A percentile compares a stretch with the other conserved stretches of the same genome.
Conservation (phyloP, 2,329 filamentous ascomycete species). For the Bipolaris gigantea region DNA sequence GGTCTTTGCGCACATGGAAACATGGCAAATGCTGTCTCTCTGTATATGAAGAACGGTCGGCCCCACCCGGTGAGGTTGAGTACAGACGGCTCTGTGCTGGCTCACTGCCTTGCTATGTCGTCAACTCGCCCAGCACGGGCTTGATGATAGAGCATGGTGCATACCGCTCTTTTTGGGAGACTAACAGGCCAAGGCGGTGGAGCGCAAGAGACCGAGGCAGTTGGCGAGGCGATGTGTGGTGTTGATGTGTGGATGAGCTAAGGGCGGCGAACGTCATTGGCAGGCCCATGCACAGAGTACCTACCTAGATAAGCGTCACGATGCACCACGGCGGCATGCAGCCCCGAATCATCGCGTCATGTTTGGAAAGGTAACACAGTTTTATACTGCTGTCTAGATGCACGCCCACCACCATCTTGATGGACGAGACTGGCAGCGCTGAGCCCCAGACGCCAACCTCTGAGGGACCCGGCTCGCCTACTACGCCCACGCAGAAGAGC, state of each 20-base stretch:
- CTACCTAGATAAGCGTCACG: constrained; percentile 12
- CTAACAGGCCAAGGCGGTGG: background rate
- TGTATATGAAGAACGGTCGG: background rate
- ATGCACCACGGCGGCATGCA: constrained; percentile 4
- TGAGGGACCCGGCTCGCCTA: constrained; percentile 15
- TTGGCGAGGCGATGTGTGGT: background rate
- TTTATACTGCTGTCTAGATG: constrained; percentile 21
- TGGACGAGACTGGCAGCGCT: constrained; percentile 36
- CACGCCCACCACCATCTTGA: constrained; percentile 20
- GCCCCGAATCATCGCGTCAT: constrained; percentile 6
- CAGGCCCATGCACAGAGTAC: constrained; percentile 12
- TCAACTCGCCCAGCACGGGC: constrained; percentile 4
- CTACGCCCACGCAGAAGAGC: constrained; percentile 46
- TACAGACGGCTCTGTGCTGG: background rate
- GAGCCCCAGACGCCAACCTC: constrained; percentile 25
- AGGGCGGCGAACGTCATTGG: constrained; percentile 11
- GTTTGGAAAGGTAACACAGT: constrained; percentile 2
- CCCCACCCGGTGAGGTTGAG: background rate
- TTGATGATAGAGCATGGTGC: constrained; percentile 21
- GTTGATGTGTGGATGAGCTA: background rate
- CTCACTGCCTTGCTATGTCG: constrained; percentile 1
- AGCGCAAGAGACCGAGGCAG: background rate
- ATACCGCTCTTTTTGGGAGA: constrained; percentile 19
- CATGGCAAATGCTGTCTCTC: constrained; percentile 7
- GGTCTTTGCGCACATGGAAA: constrained; percentile 15